Evolutionary conservation across 2,329 filamentous ascomycete species (phyloP), one percentile per base, ranked within the genome.

Genomic region (Zymoseptoria tritici): DNA sequence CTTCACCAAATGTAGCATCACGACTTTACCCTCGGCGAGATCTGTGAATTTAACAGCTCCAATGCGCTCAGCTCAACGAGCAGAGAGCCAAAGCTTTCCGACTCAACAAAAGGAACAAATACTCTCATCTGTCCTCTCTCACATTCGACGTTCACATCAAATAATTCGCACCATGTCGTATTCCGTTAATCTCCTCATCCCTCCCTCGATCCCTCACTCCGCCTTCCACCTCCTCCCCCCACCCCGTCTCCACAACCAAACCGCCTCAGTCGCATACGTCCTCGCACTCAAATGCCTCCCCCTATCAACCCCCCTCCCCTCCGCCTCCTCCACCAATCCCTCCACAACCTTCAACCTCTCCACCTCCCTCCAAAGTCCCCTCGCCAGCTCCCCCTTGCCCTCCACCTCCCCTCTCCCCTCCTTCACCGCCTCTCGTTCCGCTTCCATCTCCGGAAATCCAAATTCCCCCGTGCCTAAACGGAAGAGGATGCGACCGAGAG

Each of bases 161-260:
- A 31, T 31, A 31, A 2, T 2, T 9, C 11, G 29, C 29, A 7
- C 11, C 29, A 8, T 31, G 8, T 11, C 29, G 8, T 11, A 31
- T 31, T 31, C 5, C 29, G 2, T 3, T 31, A 2, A 31, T 11
- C 5, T 2, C 29, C 29, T 9, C 29, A 8, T 31, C 29, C 2
- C 29, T 13, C 31, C 31, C 9, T 36, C n/a, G 1, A 42, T 24
- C 46, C 70, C 3, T 24, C 60, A 79, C 24, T 74, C 73, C 56
- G 77, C 78, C 80, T 75, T 76, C 84, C 83, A 76, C 79, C 81
- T 76, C 77, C 81, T 75, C 73, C 83, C 78, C 77, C 86, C 76
- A 71, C 89, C 89, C 80, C 88, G 71, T 80, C 88, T 65, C 90
- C 90, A 92, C 62, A 96, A 74, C 92, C 93, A 97, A 16, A 97